These are phyloP conservation scores for Rhodofomes roseus DNA, from an alignment of 1,284 basidiomycete species.

Conservation along the genomic window DNA sequence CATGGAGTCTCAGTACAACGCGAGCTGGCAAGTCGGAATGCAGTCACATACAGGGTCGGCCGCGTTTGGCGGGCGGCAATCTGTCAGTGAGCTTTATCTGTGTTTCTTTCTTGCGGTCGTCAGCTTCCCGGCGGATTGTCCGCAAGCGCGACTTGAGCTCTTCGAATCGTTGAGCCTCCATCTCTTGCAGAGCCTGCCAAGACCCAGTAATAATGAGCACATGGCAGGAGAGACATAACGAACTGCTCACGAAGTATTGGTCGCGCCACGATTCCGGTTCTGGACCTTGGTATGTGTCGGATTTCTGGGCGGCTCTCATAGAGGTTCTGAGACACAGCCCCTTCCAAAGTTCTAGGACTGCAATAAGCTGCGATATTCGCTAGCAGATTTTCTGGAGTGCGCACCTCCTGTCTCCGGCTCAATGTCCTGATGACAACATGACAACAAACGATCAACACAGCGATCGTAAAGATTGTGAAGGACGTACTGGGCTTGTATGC, in stretches of 20 bases:
- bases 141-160: constrained; percentile 56
- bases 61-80: constrained; percentile 58
- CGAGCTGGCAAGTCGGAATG: not conserved
- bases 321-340: constrained; percentile 56
- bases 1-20: constrained; percentile 3
- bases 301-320: constrained; percentile 46
- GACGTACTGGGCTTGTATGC: constrained; percentile 61
- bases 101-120: constrained; percentile 66
- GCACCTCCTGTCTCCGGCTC: constrained; percentile 55
- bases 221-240: constrained; percentile 1
- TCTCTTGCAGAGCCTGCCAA: constrained; percentile 46
- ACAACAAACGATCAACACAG: not conserved
- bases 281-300: constrained; percentile 33
- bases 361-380: constrained; percentile 11
- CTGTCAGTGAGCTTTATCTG: constrained; percentile 70
- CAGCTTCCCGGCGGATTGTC: constrained; percentile 59
- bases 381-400: constrained; percentile 10
- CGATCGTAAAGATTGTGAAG: not conserved
- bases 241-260: constrained; percentile 56
- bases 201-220: not conserved
- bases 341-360: constrained; percentile 62
- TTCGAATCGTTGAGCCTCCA: constrained; percentile 58
- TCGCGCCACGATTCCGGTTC: constrained; percentile 64
- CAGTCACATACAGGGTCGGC: constrained; percentile 45
- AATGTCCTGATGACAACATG: constrained; percentile 43